phyloP scores from a whole-genome alignment of 2,329 filamentous ascomycete species.

The Aureobasidium leucospermi region DNA sequence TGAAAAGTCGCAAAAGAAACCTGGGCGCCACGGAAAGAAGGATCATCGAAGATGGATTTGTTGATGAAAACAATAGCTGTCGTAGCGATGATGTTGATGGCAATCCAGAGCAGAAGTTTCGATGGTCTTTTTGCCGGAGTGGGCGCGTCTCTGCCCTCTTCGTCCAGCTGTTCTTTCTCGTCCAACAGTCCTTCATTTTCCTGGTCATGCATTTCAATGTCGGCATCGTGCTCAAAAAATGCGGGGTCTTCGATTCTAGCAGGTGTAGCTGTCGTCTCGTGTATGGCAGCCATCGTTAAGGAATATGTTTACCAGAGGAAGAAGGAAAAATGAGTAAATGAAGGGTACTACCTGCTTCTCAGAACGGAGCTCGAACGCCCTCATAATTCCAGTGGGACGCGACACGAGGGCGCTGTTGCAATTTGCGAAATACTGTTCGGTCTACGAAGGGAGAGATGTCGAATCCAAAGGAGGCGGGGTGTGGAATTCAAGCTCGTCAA shows the following conservation, averaged over 20 bases:
- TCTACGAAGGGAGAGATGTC: no score
- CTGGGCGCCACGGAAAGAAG: constrained; percentile 14
- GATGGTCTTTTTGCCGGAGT: neutral
- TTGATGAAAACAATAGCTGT: constrained; percentile 17
- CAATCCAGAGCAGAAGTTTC: constrained; percentile 14
- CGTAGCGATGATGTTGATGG: constrained; percentile 15
- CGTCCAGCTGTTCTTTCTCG: neutral
- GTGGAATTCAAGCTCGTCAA: no score
- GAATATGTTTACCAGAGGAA: no score
- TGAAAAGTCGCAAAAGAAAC: constrained; percentile 60
- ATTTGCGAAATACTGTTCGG: no score
- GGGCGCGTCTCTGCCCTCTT: neutral
- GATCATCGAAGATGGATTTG: constrained; percentile 16
- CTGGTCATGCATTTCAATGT: neutral
- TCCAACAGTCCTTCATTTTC: neutral
- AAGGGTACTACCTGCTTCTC: no score
- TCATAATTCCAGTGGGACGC: no score
- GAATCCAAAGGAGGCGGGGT: no score
- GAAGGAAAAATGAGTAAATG: no score
- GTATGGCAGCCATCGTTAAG: neutral
- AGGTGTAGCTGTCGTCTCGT: neutral
- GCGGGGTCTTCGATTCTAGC: neutral
- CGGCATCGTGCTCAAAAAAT: neutral
- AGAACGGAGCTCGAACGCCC: no score
- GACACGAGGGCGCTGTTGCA: no score